These are phyloP conservation scores for Hirsutella minnesotensis DNA, from an alignment of 2,329 filamentous ascomycete genomes.

Conservation along the genomic window DNA sequence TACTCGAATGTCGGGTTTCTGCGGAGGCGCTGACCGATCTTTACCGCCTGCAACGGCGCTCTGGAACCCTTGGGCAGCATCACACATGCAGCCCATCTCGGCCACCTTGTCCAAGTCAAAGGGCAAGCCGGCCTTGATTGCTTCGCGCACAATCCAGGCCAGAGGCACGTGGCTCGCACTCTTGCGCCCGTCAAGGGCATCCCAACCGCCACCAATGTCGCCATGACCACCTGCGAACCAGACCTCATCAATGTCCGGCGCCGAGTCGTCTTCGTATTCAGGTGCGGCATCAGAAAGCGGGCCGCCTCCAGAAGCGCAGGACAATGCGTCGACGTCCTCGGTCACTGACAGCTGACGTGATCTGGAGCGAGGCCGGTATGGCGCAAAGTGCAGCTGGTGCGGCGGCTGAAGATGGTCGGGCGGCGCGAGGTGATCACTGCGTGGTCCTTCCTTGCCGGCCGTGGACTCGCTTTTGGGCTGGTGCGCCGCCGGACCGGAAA, in stretches of 20 bases:
- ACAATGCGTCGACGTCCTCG: constrained; percentile 14
- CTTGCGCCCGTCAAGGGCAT: constrained; percentile 41
- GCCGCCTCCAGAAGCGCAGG: constrained; percentile 16
- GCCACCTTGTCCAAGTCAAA: constrained; percentile 60
- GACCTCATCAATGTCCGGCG: constrained; percentile 65
- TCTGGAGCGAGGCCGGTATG: constrained; percentile 29
- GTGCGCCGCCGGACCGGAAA: not conserved
- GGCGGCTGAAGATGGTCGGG: constrained; percentile 1
- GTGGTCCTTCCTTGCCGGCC: not conserved
- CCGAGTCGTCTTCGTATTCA: constrained; percentile 24
- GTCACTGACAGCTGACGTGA: constrained; percentile 17
- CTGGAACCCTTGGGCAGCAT: constrained; percentile 5
- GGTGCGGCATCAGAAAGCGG: constrained; percentile 19
- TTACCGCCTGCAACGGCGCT: not conserved
- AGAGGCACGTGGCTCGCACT: constrained; percentile 57
- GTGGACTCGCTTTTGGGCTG: not conserved
- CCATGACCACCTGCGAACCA: constrained; percentile 74
- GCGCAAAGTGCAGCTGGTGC: constrained; percentile 18
- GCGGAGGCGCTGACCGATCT: constrained; percentile 1
- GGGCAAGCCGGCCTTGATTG: constrained; percentile 49
- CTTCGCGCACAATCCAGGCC: constrained; percentile 56
- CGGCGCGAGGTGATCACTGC: constrained; percentile 4
- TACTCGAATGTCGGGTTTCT: constrained; percentile 14
- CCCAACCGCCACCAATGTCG: constrained; percentile 71
- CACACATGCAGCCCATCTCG: constrained; percentile 45